phyloP scores from a whole-genome alignment of 73 alveolate species.

The Paramecium sexaurelia region DNA sequence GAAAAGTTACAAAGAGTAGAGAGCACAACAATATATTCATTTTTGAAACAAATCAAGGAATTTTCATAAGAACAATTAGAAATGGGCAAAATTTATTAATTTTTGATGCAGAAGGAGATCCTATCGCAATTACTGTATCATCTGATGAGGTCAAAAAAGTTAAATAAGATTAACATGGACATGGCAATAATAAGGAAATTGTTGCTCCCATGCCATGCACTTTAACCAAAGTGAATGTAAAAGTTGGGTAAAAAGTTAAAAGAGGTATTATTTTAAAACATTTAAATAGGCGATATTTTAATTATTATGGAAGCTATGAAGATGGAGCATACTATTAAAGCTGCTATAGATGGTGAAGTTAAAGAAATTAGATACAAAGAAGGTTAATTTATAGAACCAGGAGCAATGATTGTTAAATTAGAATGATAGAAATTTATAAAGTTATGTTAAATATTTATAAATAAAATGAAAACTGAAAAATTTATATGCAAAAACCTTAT shows the following conservation, averaged over 20 bases:
- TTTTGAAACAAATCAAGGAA: slow-evolving; percentile 21
- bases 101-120: slow-evolving; percentile 62
- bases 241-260: slow-evolving; percentile 80
- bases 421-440: slow-evolving; percentile 32
- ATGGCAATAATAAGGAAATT: slow-evolving; percentile 54
- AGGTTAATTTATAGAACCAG: slow-evolving; percentile 81
- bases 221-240: slow-evolving; percentile 74
- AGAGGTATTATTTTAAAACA: slow-evolving; percentile 61
- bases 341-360: slow-evolving; percentile 78
- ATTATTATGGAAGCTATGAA: slow-evolving; percentile 78
- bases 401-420: slow-evolving; percentile 69
- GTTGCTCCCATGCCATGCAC: slow-evolving; percentile 90
- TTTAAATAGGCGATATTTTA: slow-evolving; percentile 51
- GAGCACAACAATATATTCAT: background rate
- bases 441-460: background rate
- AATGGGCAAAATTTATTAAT: background rate
- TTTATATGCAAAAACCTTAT: too few relatives aligned
- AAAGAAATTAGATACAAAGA: slow-evolving; percentile 75
- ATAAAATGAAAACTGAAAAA: too few relatives aligned
- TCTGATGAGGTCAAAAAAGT: slow-evolving; percentile 64
- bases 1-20: background rate
- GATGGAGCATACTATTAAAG: slow-evolving; percentile 82
- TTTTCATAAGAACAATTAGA: background rate
- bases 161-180: slow-evolving; percentile 9
- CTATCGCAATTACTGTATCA: slow-evolving; percentile 56